phyloP scores from a whole-genome alignment of 2,329 filamentous ascomycete genomes.

The Pseudogymnoascus sp. region DNA sequence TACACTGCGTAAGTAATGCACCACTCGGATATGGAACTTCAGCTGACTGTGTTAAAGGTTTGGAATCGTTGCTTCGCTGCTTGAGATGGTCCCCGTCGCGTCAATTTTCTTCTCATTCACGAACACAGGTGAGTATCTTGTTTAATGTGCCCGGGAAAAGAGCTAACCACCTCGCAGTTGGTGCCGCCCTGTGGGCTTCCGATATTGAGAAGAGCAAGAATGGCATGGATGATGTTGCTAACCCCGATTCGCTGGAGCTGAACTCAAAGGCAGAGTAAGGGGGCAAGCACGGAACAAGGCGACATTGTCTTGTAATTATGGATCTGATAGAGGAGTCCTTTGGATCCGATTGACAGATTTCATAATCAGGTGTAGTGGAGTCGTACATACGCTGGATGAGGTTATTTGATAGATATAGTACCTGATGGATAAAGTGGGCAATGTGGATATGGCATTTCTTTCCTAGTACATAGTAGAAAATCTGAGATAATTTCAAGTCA shows the following conservation, averaged over 20 bases:
- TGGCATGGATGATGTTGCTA: constrained; percentile 8
- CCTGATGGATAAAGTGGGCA: neutral
- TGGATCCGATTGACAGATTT: neutral
- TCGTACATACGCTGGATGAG: neutral
- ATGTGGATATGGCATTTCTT: neutral
- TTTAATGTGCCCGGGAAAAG: neutral
- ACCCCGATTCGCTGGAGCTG: neutral
- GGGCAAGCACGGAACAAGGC: neutral
- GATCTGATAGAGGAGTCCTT: neutral
- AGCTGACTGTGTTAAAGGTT: constrained; percentile 51
- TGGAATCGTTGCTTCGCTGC: constrained; percentile 62
- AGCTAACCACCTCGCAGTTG: constrained; percentile 45
- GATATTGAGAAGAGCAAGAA: constrained; percentile 56
- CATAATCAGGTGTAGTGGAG: neutral
- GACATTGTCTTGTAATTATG: neutral
- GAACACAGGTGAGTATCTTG: constrained; percentile 55
- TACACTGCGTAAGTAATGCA: constrained; percentile 65
- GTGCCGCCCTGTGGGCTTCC: constrained; percentile 89
- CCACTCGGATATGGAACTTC: neutral
- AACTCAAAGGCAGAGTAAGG: neutral
- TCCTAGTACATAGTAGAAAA: neutral
- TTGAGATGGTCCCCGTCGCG: constrained; percentile 77
- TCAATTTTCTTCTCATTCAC: constrained; percentile 85
- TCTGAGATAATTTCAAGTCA: neutral
- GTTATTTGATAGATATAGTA: neutral